phyloP scores from a whole-genome alignment of 106 monocot species.

The Iris macrosiphon region DNA sequence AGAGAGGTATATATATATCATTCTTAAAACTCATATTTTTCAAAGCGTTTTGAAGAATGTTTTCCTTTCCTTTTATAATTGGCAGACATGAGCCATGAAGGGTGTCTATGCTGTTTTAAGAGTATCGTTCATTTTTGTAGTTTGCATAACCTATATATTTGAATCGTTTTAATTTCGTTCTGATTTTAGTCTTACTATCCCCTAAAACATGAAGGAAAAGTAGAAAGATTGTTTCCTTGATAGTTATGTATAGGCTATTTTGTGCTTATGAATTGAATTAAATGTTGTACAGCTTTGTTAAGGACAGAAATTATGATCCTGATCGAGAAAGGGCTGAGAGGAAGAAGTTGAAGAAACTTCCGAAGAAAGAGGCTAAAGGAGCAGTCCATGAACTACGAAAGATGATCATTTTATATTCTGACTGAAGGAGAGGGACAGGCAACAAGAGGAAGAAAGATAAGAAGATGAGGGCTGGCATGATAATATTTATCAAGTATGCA shows the following conservation, averaged over 20 bases:
- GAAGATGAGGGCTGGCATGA: constrained; percentile 29
- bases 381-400: constrained; percentile 82
- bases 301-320: constrained; percentile 92
- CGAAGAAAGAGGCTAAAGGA: constrained; percentile 86
- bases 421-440: constrained; percentile 58
- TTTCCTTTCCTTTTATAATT: too few relatives aligned
- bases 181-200: too few relatives aligned
- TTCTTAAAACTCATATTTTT: constrained; percentile 3
- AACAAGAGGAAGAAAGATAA: constrained; percentile 71
- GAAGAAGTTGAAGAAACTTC: constrained; percentile 72
- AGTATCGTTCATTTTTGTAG: too few relatives aligned
- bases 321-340: constrained; percentile 84
- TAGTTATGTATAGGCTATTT: not conserved
- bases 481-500: too few relatives aligned
- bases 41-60: too few relatives aligned
- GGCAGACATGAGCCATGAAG: too few relatives aligned
- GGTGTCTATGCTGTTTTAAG: too few relatives aligned
- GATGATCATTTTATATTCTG: constrained; percentile 72
- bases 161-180: too few relatives aligned
- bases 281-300: constrained; percentile 64
- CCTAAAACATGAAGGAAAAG: not conserved
- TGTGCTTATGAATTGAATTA: not conserved
- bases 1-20: constrained; percentile 65
- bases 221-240: not conserved
- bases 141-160: too few relatives aligned